These are phyloP conservation scores for Phyllosticta citriasiana DNA, from an alignment of 2,329 filamentous ascomycete species.

Conservation along the genomic window DNA sequence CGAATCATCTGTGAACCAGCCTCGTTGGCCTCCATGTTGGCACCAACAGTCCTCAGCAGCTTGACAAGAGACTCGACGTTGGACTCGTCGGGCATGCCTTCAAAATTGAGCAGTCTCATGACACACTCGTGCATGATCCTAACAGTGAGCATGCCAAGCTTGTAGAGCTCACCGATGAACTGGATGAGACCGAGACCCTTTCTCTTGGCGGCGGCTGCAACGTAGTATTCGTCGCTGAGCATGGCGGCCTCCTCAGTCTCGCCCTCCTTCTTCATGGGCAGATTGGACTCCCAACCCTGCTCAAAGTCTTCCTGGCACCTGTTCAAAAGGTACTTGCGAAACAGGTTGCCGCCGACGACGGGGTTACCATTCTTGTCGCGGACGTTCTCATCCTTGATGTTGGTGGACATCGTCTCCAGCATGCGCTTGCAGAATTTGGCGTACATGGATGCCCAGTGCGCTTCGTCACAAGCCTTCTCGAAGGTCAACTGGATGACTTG, in stretches of 20 bases:
- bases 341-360: constrained; percentile 84
- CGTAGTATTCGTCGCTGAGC: constrained; percentile 94
- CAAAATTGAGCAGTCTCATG: constrained; percentile 90
- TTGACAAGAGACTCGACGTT: constrained; percentile 94
- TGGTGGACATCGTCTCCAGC: constrained; percentile 87
- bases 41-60: constrained; percentile 83
- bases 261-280: constrained; percentile 69
- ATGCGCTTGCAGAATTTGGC: constrained; percentile 97
- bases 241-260: constrained; percentile 69
- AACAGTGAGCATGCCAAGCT: constrained; percentile 95
- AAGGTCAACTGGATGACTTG: constrained; percentile 99
- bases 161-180: constrained; percentile 99
- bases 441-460: constrained; percentile 98
- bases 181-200: constrained; percentile 95
- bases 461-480: constrained; percentile 96
- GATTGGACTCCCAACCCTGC: constrained; percentile 86
- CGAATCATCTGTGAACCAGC: constrained; percentile 83
- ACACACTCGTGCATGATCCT: constrained; percentile 99
- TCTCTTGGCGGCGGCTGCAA: constrained; percentile 86
- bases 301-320: constrained; percentile 98
- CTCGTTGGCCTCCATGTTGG: constrained; percentile 67
- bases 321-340: constrained; percentile 98
- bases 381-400: constrained; percentile 93
- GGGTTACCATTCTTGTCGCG: constrained; percentile 80
- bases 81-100: constrained; percentile 84